Base-by-base conservation (phyloP, 176 grass and related monocot species). In the Ensete glaucum region DNA sequence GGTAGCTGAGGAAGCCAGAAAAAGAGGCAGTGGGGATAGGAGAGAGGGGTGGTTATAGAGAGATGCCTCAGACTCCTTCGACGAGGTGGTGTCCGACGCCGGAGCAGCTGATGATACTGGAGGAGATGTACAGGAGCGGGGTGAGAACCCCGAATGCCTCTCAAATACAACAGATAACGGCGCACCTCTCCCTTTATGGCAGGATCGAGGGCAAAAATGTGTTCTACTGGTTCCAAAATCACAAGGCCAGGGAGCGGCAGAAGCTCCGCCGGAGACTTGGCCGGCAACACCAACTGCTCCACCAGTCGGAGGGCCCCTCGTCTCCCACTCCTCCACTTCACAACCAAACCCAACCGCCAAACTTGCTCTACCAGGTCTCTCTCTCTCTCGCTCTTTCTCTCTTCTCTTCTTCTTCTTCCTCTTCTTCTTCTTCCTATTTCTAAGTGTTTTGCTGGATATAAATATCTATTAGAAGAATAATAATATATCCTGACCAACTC, bases 221-320 rank as follows among this genome's bases (percentile, higher is more conserved):
- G 52, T 96, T 96, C 80, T 96, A 96, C 80, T 96, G 92, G 89
- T 96, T 96, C 63, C 92, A 96, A 74, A 96, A 96, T 80, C 92
- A 96, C 84, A 96, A 96, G 82, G 92, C 92, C 23, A 84, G 92
- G 52, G 89, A 92, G 52, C 81, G 89, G 0, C 89, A 91, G 86
- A 85, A 89, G 1, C 86, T 96, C 69, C 89, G 88, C 17, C 85
- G 92, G 8, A 81, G 88, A 22, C 80, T 91, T 73, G 74, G 84
- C 20, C 82, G 87, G 0, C 92, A 96, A 76, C 89, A 89, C 75
- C 73, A 76, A 55, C 74, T 66, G 72, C 80, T 62, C 50, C 78
- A 9, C 25, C 67, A 70, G 57, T 60, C 57, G 6, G 65, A 66
- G 12, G 71, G 11, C 57, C 54, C 49, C 69, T 1, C 74, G 16